Evolutionary conservation across 1,284 basidiomycete genomes (phyloP).

Genomic region (Ustilago vetiveriae): DNA sequence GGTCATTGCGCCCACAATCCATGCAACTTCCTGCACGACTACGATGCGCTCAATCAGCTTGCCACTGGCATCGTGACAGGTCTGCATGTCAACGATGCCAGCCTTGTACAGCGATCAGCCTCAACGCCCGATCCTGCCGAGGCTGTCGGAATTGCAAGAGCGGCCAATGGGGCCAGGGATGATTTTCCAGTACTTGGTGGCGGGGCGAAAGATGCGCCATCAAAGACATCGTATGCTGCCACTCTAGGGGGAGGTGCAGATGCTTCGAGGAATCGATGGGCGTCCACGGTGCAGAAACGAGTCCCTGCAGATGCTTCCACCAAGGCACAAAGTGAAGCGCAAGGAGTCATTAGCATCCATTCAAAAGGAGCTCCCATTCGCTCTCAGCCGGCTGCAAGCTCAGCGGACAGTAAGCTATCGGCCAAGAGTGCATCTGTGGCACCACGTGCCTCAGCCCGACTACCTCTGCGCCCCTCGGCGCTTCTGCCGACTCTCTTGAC

Average conservation of each 20-base stretch:
- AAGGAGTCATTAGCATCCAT: conserved; percentile 33
- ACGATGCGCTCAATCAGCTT: conserved; percentile 75
- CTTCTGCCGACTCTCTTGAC: conserved; percentile 83
- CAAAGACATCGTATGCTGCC: conserved; percentile 40
- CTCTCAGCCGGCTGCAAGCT: conserved; percentile 6
- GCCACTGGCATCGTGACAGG: conserved; percentile 67
- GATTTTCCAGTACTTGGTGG: conserved; percentile 84
- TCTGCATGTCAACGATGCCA: conserved; percentile 66
- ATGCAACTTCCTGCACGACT: conserved; percentile 65
- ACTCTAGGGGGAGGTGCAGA: conserved; percentile 34
- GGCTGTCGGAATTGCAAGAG: neutral
- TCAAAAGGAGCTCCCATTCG: conserved; percentile 29
- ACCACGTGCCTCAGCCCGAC: conserved; percentile 29
- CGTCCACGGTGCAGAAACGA: conserved; percentile 47
- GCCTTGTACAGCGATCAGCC: neutral
- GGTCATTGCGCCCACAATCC: conserved; percentile 74
- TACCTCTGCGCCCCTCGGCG: conserved; percentile 81
- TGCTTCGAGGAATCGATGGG: conserved; percentile 55
- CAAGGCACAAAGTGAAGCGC: conserved; percentile 26
- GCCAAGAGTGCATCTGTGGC: neutral
- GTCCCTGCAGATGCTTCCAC: conserved; percentile 24
- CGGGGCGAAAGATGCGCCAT: conserved; percentile 5
- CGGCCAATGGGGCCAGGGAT: conserved; percentile 65
- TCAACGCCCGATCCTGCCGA: conserved; percentile 68
- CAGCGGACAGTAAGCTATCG: conserved; percentile 3